A percentile compares a stretch with the other conserved stretches of the same genome.
Conservation (phyloP, 306 rosid genomes). For the Prunus dulcis region DNA sequence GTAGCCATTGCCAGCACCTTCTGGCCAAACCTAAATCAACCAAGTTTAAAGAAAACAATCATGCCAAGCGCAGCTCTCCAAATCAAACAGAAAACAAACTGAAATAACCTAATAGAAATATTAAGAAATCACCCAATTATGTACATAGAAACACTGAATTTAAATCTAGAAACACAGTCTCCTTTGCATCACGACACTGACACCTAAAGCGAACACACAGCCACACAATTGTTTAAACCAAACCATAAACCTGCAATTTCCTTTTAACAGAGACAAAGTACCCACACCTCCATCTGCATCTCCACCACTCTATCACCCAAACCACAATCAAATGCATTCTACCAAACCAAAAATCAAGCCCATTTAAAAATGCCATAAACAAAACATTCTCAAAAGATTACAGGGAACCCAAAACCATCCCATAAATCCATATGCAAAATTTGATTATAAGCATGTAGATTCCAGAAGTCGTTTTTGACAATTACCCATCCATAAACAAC, state of each 20-base stretch:
- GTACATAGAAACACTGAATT: not conserved
- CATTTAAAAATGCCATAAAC: not conserved
- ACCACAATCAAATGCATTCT: not conserved
- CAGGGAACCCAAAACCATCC: too few relatives aligned
- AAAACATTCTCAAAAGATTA: not conserved
- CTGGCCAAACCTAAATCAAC: constrained; percentile 16
- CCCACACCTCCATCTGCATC: not conserved
- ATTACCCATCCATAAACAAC: too few relatives aligned
- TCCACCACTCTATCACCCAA: not conserved
- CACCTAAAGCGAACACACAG: not conserved
- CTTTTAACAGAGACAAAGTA: not conserved
- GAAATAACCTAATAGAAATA: not conserved
- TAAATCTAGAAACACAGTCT: not conserved
- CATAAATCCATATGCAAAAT: too few relatives aligned
- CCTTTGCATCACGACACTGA: not conserved
- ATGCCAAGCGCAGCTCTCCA: not conserved
- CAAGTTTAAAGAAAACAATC: not conserved
- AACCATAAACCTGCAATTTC: not conserved
- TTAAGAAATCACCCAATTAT: not conserved
- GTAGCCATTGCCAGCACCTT: constrained; percentile 58
- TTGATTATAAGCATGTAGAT: too few relatives aligned
- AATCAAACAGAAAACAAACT: not conserved
- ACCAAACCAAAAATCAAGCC: not conserved
- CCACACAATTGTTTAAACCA: not conserved
- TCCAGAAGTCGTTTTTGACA: too few relatives aligned